A percentile compares a stretch with the other conserved stretches of the same genome.
phyloP scores from a whole-genome alignment of 1,139 yeast genomes.

The Torulaspora pretoriensis region DNA sequence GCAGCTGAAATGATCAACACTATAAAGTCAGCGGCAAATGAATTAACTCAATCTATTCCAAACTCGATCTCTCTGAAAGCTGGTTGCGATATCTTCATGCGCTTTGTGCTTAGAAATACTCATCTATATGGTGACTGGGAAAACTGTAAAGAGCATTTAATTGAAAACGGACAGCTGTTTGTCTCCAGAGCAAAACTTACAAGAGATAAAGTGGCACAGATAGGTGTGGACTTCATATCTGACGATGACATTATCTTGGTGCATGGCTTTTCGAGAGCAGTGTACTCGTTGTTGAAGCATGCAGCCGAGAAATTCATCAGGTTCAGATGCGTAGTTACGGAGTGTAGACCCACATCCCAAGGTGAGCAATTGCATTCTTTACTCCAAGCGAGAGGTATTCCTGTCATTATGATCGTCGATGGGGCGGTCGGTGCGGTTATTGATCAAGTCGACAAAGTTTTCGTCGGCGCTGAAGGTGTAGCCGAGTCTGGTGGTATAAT shows the following conservation, averaged over 20 bases:
- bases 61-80: conserved; percentile 93
- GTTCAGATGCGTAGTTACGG: conserved; percentile 88
- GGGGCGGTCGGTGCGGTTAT: conserved; percentile 92
- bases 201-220: conserved; percentile 79
- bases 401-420: conserved; percentile 85
- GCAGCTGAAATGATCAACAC: conserved; percentile 86
- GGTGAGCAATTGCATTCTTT: conserved; percentile 73
- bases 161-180: conserved; percentile 89
- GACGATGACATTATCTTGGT: conserved; percentile 90
- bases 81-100: conserved; percentile 93
- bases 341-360: conserved; percentile 81
- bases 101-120: conserved; percentile 86
- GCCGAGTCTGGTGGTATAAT: conserved; percentile 98
- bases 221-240: conserved; percentile 82
- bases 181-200: conserved; percentile 89
- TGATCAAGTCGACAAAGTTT: conserved; percentile 85
- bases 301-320: conserved; percentile 75
- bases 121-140: conserved; percentile 94
- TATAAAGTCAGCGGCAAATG: conserved; percentile 69
- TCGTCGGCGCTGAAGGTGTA: conserved; percentile 98
- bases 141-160: conserved; percentile 81
- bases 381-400: conserved; percentile 75
- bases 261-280: conserved; percentile 92
- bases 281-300: conserved; percentile 63
- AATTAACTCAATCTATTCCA: conserved; percentile 71